Base-by-base conservation (phyloP, 495 filamentous ascomycete genomes). In the Podospora australis region DNA sequence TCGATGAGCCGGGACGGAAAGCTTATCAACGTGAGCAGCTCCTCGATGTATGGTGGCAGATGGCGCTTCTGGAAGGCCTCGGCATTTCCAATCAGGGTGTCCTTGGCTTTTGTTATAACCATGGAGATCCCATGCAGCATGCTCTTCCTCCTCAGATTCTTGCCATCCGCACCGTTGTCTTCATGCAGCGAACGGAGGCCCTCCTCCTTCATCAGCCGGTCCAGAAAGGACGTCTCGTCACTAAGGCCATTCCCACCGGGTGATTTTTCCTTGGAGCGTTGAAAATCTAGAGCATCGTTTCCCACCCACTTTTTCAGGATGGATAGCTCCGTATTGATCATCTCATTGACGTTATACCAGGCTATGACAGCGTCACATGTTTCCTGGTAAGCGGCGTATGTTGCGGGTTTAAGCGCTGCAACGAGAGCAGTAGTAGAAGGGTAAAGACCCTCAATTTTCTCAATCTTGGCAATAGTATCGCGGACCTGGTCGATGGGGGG, bases 151-250 rank as follows among this genome's bases (percentile, higher is more conserved):
- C 62, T 62, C 13, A 60, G 60, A 43, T 45, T 70, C 55, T 52
- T 66, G 39, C 54, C 61, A 14, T 68, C 59, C 25, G 59, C 58
- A 22, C 67, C 66, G n/a, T 53, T 65, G 24, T 88, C 78, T 17
- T 89, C 88, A 60, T 95, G 90, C 16, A 98, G 72, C 4, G 88
- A 95, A 52, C 88, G 90, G 17, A 98, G 73, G 14, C 88, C 89
- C 60, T 98, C 92, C 64, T 97, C 92, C 58, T 96, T 96, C 72
- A 97, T 76, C n/a, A 97, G 83, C n/a, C 92, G 81, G 63, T 98
- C 92, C 36, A 98, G 72, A 64, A 98, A 98, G 1, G 88, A 92
- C 0, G 88, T 79, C 47, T 95, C 88, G 57, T 95, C 90, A 19
- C 80, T 81, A 13, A 96, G 72, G 48, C 88, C 82, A 50, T 78